These are phyloP conservation scores for Terfezia claveryi DNA, from an alignment of 495 filamentous ascomycete species.

Conservation along the genomic window DNA sequence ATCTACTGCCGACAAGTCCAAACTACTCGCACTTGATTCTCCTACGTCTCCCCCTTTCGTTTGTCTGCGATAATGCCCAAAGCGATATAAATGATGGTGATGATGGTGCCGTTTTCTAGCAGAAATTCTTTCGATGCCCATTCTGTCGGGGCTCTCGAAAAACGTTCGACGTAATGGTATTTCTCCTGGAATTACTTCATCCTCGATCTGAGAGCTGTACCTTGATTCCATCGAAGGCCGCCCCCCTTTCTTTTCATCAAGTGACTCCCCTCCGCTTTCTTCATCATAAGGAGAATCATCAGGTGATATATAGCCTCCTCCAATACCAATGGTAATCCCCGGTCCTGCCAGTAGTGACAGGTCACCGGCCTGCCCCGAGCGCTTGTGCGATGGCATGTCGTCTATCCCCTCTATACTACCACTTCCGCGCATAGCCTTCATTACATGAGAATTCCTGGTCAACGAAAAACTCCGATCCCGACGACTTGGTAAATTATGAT, in stretches of 20 bases:
- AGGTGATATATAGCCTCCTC: background rate
- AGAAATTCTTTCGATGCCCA: background rate
- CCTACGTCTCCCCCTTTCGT: background rate
- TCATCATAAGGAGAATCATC: background rate
- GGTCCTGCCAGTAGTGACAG: background rate
- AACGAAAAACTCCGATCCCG: background rate
- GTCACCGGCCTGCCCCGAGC: background rate
- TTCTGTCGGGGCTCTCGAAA: background rate
- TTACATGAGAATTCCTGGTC: background rate
- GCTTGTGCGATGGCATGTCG: background rate
- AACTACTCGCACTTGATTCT: too few species aligned
- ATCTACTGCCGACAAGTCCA: too few species aligned
- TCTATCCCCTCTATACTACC: background rate
- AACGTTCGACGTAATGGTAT: background rate
- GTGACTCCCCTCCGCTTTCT: slow-evolving; percentile 1
- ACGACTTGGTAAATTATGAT: background rate
- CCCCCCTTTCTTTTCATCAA: background rate
- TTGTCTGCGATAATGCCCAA: background rate
- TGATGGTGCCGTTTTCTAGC: background rate
- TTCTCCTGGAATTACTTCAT: background rate
- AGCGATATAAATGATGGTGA: background rate
- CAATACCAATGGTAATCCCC: background rate
- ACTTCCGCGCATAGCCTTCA: too few species aligned
- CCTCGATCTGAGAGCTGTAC: background rate
- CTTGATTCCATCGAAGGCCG: background rate